Percentiles rank a stretch among this genome's conserved stretches.
Evolutionary conservation across 2,329 filamentous ascomycete species (phyloP).

Genomic region (Talaromyces albobiverticillius): DNA sequence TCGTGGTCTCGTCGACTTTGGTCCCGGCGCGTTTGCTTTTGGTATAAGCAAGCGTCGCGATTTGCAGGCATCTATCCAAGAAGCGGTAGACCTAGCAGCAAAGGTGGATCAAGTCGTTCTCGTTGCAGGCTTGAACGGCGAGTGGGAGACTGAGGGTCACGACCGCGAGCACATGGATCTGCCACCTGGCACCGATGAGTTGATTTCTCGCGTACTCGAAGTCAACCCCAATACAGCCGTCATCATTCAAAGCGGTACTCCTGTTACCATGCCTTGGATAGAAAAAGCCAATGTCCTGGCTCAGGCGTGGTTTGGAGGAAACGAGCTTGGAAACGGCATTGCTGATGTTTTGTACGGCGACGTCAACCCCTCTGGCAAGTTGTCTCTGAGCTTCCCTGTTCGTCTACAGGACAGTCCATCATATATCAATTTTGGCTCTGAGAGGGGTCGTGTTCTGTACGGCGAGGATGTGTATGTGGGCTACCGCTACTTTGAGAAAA

Average conservation of each 20-base stretch:
- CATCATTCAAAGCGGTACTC: constrained; percentile 75
- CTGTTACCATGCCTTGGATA: constrained; percentile 53
- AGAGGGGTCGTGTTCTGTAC: constrained; percentile 70
- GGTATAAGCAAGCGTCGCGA: constrained; percentile 60
- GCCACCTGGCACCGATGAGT: constrained; percentile 53
- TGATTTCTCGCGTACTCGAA: constrained; percentile 62
- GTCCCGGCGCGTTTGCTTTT: constrained; percentile 60
- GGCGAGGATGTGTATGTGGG: constrained; percentile 79
- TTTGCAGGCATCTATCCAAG: constrained; percentile 58
- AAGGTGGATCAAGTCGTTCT: constrained; percentile 74
- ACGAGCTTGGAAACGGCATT: constrained; percentile 78
- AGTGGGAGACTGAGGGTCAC: constrained; percentile 77
- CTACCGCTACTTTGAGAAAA: constrained; percentile 75
- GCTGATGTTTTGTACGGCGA: constrained; percentile 74
- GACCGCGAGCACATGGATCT: constrained; percentile 59
- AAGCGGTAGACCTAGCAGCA: constrained; percentile 66
- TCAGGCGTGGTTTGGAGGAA: constrained; percentile 84
- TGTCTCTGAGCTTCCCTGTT: constrained; percentile 70
- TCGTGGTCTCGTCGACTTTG: constrained; percentile 49
- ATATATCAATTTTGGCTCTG: constrained; percentile 70
- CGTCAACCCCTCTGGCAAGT: constrained; percentile 70
- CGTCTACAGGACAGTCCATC: constrained; percentile 68
- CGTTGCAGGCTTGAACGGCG: constrained; percentile 72
- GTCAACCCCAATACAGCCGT: constrained; percentile 69
- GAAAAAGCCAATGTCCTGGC: constrained; percentile 56